Evolutionary conservation across 2,329 filamentous ascomycete genomes (phyloP), one percentile per base, ranked within the genome.

Genomic region (Cladophialophora bantiana): DNA sequence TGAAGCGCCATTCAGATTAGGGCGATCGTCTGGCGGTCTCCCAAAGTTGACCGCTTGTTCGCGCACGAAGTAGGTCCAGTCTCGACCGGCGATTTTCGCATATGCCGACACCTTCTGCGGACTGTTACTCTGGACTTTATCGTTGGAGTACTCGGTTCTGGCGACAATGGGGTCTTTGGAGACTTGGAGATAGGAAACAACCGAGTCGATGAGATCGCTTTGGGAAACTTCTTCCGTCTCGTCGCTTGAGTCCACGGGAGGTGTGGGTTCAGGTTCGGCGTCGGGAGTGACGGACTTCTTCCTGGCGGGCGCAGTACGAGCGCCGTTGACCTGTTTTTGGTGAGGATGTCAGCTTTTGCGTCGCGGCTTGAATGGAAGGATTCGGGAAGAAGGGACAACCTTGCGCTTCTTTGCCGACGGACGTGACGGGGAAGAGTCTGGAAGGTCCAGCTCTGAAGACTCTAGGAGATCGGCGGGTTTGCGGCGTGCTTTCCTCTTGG

Each of bases 61-160:
- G 66, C 82, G 80, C 66, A 84, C 81, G 73, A 83, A 84, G 71
- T 83, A 84, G 18, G 83, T 84, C 82, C 82, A 84, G 69, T 82
- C 79, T 68, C 80, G 78, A 61, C 82, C 82, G 59, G 81, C 82
- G 65, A 84, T 81, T 71, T 83, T 83, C 32, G 82, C 82, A 71
- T 83, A 84, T 38, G 82, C 82, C 61, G 79, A 78, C 65, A 84
- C 79, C 55, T 80, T 82, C 67, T 81, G 77, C n/a, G 68, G 68
- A 36, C 68, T 70, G 62, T 80, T 79, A 59, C 81, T 81, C 26
- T 73, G 70, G 36, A 71, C 71, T 66, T 79, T 81, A 31, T 77
- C 74, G 68, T 84, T 83, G 31, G 80, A 79, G 69, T 83, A 78
- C 58, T 83, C 77, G 67, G 75, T 74, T 64, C 78, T 75, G 36